These are phyloP conservation scores for Schizophyllum commune DNA, from an alignment of 1,284 basidiomycete species.

Conservation along the genomic window DNA sequence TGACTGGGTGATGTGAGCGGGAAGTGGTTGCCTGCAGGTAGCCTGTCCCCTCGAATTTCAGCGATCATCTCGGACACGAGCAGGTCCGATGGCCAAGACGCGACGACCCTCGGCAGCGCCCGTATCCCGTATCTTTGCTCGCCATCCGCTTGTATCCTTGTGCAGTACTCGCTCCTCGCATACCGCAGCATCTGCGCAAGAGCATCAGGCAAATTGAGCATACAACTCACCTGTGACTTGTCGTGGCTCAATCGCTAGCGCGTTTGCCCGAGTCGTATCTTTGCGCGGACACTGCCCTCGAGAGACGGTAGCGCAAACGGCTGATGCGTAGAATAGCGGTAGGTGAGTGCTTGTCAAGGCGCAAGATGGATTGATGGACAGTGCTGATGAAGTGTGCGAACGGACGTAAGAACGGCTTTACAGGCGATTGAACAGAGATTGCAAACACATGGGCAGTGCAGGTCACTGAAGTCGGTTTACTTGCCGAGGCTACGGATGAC, in stretches of 20 bases:
- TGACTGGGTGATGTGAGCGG: background rate
- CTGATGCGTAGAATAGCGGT: background rate
- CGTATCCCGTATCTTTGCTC: background rate
- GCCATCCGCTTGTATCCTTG: background rate
- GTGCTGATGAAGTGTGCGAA: background rate
- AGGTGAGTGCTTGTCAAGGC: background rate
- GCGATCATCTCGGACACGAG: background rate
- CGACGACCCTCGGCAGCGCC: background rate
- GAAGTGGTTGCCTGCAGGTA: background rate
- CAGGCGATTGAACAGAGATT: background rate
- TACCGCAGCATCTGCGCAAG: background rate
- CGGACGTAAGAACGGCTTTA: background rate
- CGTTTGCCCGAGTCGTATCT: background rate
- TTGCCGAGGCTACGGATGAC: background rate
- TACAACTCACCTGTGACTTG: background rate
- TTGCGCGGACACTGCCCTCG: background rate
- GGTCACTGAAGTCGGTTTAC: background rate
- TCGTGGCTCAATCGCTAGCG: background rate
- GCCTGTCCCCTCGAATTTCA: background rate
- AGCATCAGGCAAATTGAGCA: background rate
- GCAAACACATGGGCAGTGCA: too few relatives aligned
- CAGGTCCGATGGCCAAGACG: background rate
- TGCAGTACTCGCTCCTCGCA: background rate
- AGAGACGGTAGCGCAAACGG: background rate
- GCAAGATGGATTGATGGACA: background rate